Base-by-base conservation (phyloP, 2,329 filamentous ascomycete species). In the Fusarium odoratissimum region DNA sequence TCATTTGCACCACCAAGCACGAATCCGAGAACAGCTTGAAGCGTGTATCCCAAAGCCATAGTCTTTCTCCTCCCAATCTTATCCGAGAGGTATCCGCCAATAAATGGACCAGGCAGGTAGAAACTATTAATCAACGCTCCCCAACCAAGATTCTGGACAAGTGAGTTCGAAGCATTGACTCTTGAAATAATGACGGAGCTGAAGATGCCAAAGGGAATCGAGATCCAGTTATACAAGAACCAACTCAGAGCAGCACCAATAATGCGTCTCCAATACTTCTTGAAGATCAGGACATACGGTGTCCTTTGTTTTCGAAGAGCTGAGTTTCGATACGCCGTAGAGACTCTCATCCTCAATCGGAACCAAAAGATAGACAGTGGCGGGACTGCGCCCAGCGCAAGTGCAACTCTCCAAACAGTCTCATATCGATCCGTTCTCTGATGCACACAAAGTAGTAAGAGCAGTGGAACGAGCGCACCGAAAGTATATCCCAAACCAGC, bases 161-260 rank as follows among this genome's bases (percentile, higher is more conserved):
- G 41, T 2, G 62, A 65, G 33, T 63, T 65, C 3, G 58, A 63
- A 4, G 35, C 40, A 30, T 65, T 65, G 3, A 65, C 62, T 56
- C 62, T n/a, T 2, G 62, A 65, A 0, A 65, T 65, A 0, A 65
- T 63, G 1, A 65, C 30, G 5, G 62, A 65, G 4, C 62, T 65
- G 7, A 65, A 65, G 13, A 65, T 63, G 1, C 62, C 62, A 13
- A 63, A 65, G 3, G 62, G 62, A 6, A 65, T 63, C 0, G 62
- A 65, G 5, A 63, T 65, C 62, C 62, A 65, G 6, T 65, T 65
- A 8, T 65, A 65, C 6, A 65, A 1, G 35, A 65, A 65, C 58
- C 62, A 64, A 11, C 58, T 46, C 1, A 64, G 23, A 25, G 46
- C 40, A 37, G 62, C 62, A 1, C 62, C 58, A 19, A 41, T 23